Evolutionary conservation across 345 rosid genomes (phyloP).

Genomic region (Pugionium dolabratum): DNA sequence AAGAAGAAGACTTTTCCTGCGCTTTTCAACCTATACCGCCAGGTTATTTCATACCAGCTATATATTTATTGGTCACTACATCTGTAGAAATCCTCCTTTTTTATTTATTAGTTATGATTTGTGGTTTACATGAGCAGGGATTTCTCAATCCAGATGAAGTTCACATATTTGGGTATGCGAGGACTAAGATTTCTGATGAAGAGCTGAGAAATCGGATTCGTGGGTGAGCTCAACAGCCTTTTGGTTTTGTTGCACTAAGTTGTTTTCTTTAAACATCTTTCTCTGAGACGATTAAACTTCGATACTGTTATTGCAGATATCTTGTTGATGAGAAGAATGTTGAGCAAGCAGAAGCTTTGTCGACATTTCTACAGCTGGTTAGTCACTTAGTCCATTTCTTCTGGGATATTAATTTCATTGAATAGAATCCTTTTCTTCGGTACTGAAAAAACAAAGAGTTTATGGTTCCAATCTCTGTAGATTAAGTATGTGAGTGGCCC

Average conservation of each 20-base stretch:
- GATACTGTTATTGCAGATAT: slow-evolving; percentile 50
- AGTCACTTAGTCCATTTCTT: slow-evolving; percentile 30
- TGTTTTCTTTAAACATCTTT: neutral
- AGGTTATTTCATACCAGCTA: slow-evolving; percentile 47
- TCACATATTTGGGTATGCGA: slow-evolving; percentile 90
- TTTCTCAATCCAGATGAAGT: slow-evolving; percentile 80
- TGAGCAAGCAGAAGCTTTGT: slow-evolving; percentile 48
- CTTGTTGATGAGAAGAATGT: slow-evolving; percentile 56
- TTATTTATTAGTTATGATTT: neutral
- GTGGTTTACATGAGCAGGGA: slow-evolving; percentile 53
- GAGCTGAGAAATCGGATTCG: slow-evolving; percentile 74
- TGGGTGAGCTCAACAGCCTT: slow-evolving; percentile 47
- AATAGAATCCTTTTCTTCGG: neutral
- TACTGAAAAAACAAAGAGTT: neutral
- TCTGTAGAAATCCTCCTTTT: neutral
- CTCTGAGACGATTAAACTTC: neutral
- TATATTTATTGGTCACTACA: neutral
- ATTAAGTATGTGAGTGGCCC: slow-evolving; percentile 91
- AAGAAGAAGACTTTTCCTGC: slow-evolving; percentile 99
- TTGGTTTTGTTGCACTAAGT: neutral
- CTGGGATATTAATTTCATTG: slow-evolving; percentile 1
- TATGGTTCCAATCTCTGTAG: slow-evolving; percentile 46
- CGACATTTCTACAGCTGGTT: slow-evolving; percentile 82
- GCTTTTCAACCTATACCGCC: slow-evolving; percentile 87
- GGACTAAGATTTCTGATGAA: slow-evolving; percentile 92